phyloP scores from a whole-genome alignment of 2,329 filamentous ascomycete genomes.

The Aplosporella prunicola region DNA sequence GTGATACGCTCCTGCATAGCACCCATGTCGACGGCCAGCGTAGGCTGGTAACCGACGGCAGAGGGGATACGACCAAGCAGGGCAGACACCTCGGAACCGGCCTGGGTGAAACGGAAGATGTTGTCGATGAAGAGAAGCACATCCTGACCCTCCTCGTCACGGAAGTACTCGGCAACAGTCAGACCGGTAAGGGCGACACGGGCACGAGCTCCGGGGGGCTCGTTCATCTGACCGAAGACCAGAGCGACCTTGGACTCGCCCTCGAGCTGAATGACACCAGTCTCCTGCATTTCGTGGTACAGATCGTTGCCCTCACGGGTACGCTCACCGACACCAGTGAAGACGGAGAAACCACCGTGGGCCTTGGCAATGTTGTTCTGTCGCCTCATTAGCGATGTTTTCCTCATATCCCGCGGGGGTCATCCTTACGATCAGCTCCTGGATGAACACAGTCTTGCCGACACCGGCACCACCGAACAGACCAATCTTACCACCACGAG shows the following conservation, averaged over 20 bases:
- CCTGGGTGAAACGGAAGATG: conserved; percentile 99
- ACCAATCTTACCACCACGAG: conserved; percentile 99
- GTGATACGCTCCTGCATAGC: conserved; percentile 99
- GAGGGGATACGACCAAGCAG: conserved; percentile 99
- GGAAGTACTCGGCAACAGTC: conserved; percentile 77
- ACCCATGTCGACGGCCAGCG: conserved; percentile 98
- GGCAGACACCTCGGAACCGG: conserved; percentile 99
- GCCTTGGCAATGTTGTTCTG: conserved; percentile 99
- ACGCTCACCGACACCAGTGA: conserved; percentile 99
- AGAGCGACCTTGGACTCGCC: conserved; percentile 99
- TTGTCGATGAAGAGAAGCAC: conserved; percentile 99
- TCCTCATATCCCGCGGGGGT: background rate
- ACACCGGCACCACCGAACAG: conserved; percentile 99
- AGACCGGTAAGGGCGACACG: conserved; percentile 94
- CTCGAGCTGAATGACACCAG: conserved; percentile 97
- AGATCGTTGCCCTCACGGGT: conserved; percentile 99
- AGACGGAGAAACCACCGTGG: conserved; percentile 99
- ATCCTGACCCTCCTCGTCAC: conserved; percentile 75
- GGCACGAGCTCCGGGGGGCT: conserved; percentile 97
- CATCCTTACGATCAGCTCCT: conserved; percentile 79
- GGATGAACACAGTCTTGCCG: conserved; percentile 99
- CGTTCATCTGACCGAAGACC: conserved; percentile 99
- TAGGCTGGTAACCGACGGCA: conserved; percentile 99
- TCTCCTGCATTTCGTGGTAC: conserved; percentile 99
- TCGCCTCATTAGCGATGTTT: conserved; percentile 17